Base-by-base conservation (phyloP, 2,329 filamentous ascomycete genomes). In the Ophiobolus disseminans region DNA sequence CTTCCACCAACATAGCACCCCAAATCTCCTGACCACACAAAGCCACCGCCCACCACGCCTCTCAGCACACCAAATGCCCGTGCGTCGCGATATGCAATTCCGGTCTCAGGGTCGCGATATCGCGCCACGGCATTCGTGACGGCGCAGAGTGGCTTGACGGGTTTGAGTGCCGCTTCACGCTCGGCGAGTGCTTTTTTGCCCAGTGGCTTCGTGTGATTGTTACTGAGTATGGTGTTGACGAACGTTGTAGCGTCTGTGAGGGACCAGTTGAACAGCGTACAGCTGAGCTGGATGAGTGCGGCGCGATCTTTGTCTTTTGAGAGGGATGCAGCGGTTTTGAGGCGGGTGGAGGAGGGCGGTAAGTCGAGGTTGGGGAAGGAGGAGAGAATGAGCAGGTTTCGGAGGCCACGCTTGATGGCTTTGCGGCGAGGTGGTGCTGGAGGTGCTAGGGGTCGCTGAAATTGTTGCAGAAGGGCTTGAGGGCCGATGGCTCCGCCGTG, bases 81-180 rank as follows among this genome's bases (percentile, higher is more conserved):
- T 34, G 85, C 78, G 68, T 93, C 93, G 55, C 85, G 82, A 73
- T 93, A 99, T 1, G 87, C 85, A 13, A 97, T 80, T 0, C 90
- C 89, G 0, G 93, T 97, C 59, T 84, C 82, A 0, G 91, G 90
- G 70, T 99, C 94, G 19, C 86, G 84, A 73, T 95, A 97, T 45
- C 85, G 85, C 10, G 93, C 94, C 4, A 87, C 84, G 43, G 87
- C 83, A 63, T 87, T 88, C 1, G 91, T 97, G 67, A 97, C 92
- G 39, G 86, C 87, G 72, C 94, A 99, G 1, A 67, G 49, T 17
- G 64, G 63, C 20, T 70, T 63, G 16, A 71, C 71, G 2, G 63
- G 56, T 2, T 71, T 72, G 11, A 63, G 17, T 45, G 60, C 28
- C 53, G 72, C 46, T 56, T 63, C 52, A 22, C 50, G 60, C 3